Conservation (phyloP, 192 early-diverging fungal species). For the Backusella australiensis region DNA sequence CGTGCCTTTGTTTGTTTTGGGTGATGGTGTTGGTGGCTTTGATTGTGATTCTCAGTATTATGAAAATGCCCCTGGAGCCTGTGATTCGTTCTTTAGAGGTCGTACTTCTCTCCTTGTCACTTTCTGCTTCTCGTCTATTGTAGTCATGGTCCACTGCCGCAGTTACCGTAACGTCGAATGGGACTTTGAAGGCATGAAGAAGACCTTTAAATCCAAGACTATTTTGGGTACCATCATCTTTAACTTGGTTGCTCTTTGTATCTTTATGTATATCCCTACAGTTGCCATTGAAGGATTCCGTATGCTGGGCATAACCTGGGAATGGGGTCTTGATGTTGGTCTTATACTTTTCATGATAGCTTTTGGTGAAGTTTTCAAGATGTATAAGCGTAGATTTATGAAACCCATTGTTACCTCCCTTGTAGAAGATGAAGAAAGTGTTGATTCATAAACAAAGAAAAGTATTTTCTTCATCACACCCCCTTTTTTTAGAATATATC, state of each 20-base stretch:
- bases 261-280: slow-evolving; percentile 66
- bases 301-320: slow-evolving; percentile 61
- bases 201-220: slow-evolving; percentile 44
- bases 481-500: neutral
- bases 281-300: slow-evolving; percentile 59
- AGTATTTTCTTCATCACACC: neutral
- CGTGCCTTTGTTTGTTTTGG: slow-evolving; percentile 58
- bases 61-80: slow-evolving; percentile 21
- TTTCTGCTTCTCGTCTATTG: slow-evolving; percentile 57
- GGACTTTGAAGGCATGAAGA: slow-evolving; percentile 41
- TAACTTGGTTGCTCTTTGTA: slow-evolving; percentile 48
- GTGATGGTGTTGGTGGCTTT: slow-evolving; percentile 53
- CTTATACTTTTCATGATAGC: slow-evolving; percentile 57
- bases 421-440: neutral
- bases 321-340: slow-evolving; percentile 68
- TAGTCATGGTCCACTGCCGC: slow-evolving; percentile 75
- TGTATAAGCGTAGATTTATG: slow-evolving; percentile 18
- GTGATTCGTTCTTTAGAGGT: slow-evolving; percentile 63
- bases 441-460: neutral
- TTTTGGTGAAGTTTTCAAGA: slow-evolving; percentile 64
- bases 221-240: slow-evolving; percentile 44
- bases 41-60: slow-evolving; percentile 28
- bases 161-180: slow-evolving; percentile 63
- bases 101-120: slow-evolving; percentile 47
- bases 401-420: slow-evolving; percentile 14